Evolutionary conservation across 306 rosid genomes (phyloP), one percentile per base, ranked within the genome.

Genomic region (Castanopsis chinensis): DNA sequence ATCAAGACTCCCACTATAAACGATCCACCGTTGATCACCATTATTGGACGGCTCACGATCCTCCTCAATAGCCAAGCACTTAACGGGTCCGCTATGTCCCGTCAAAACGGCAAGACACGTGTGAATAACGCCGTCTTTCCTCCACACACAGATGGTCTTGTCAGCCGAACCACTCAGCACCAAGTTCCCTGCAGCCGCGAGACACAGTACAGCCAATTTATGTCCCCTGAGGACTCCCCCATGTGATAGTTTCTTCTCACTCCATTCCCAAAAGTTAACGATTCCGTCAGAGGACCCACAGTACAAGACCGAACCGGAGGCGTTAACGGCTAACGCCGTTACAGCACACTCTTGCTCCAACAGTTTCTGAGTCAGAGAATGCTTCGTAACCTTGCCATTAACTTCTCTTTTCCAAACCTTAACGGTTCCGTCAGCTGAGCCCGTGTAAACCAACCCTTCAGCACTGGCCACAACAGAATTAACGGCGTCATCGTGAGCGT

Each of bases 1-100:
- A 69, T 96, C 99, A 52, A 96, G 89, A 76, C 99, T 96, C 17
- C 99, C 99, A 74, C 98, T 93, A 58, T 96, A 96, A 76, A 92
- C 73, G 4, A 87, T 55, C 97, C 94, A 96, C 70, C 93, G 84
- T 14, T 28, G 76, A 7, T 86, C 90, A 0, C 79, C 76, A 4
- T 13, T 69, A 1, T 52, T 54, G 3, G 58, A 55, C 32, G 82
- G 1, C 3, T 86, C 88, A 14, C 56, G 79, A 18, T 90, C 96
- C 57, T 77, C 75, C 81, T 89, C 94, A 35, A 89, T 94, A 1
- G 98, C 94, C 64, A 96, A 75, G 73, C 99, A 96, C 72, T 96
- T 96, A 1, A 96, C 97, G 0, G 99, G 98, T 1, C 98, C 99
- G 0, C 84, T 86, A 18, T 96, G 98, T 1, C 98, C 99, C 4